These are phyloP conservation scores for Carex myosuroides DNA, from an alignment of 176 grass and related monocot species.

Conservation along the genomic window DNA sequence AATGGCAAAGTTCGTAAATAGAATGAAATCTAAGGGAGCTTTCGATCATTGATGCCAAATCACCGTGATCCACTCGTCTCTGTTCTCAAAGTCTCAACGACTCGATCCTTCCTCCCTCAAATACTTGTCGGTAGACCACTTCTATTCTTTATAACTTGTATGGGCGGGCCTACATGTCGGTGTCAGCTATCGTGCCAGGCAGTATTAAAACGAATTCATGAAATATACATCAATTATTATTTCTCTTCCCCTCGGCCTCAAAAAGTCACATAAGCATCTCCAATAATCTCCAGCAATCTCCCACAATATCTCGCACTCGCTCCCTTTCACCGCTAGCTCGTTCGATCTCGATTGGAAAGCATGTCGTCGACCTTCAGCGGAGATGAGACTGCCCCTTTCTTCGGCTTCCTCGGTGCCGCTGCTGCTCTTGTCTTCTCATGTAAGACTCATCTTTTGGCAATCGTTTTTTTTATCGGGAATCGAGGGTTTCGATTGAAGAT, in stretches of 20 bases:
- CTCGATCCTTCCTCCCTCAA: neutral
- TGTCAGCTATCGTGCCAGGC: neutral
- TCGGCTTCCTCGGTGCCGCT: slow-evolving; percentile 97
- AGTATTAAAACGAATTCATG: neutral
- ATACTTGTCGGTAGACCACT: neutral
- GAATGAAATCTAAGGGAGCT: neutral
- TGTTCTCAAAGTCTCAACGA: neutral
- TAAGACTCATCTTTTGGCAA: neutral
- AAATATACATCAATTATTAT: neutral
- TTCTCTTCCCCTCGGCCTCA: neutral
- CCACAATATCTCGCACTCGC: neutral
- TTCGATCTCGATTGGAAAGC: neutral
- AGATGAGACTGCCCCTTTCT: slow-evolving; percentile 98
- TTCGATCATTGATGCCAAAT: neutral
- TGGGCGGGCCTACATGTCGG: slow-evolving; percentile 11
- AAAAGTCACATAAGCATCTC: neutral
- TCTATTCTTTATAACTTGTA: neutral
- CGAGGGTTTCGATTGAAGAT: slow-evolving; percentile 1
- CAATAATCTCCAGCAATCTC: neutral
- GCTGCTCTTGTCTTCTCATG: slow-evolving; percentile 94
- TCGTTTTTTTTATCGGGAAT: neutral
- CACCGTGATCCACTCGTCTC: slow-evolving; percentile 4
- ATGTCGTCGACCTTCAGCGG: slow-evolving; percentile 91
- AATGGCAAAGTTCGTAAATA: slow-evolving; percentile 15
- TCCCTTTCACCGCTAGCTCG: slow-evolving; percentile 4